phyloP scores from a whole-genome alignment of 768 basidiomycete species.

The Boletus rubroflammeus region DNA sequence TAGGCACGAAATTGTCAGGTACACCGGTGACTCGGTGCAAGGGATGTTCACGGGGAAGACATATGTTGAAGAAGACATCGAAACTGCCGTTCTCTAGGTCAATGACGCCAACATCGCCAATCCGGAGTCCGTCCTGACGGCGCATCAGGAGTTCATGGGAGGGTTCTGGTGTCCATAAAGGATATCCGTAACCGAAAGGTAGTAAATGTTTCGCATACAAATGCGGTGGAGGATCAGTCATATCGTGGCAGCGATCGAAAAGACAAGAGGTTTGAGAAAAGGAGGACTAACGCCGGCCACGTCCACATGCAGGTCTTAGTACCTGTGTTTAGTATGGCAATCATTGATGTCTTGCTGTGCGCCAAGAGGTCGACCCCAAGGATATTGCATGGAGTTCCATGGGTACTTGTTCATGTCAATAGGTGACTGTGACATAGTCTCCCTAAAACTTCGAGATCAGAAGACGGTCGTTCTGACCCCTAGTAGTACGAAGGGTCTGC shows the following conservation, averaged over 20 bases:
- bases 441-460: too few species aligned
- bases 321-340: too few species aligned
- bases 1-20: conserved; percentile 26
- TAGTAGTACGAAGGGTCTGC: too few species aligned
- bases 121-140: conserved; percentile 24
- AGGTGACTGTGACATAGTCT: too few species aligned
- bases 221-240: conserved; percentile 6
- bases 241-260: background rate
- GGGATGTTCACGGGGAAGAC: conserved; percentile 30
- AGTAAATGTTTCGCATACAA: conserved; percentile 14
- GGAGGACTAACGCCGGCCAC: background rate
- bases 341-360: too few species aligned
- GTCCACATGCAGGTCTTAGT: too few species aligned
- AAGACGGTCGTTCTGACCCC: too few species aligned
- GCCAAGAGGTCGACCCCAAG: too few species aligned
- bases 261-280: background rate
- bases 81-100: conserved; percentile 31
- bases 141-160: conserved; percentile 5
- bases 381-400: too few species aligned
- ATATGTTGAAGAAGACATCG: conserved; percentile 37
- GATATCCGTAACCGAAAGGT: conserved; percentile 25
- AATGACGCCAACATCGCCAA: conserved; percentile 36
- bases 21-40: conserved; percentile 14
- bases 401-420: too few species aligned
- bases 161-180: conserved; percentile 33